Evolutionary conservation across 345 rosid genomes (phyloP).

Genomic region (Camelina laxa): DNA sequence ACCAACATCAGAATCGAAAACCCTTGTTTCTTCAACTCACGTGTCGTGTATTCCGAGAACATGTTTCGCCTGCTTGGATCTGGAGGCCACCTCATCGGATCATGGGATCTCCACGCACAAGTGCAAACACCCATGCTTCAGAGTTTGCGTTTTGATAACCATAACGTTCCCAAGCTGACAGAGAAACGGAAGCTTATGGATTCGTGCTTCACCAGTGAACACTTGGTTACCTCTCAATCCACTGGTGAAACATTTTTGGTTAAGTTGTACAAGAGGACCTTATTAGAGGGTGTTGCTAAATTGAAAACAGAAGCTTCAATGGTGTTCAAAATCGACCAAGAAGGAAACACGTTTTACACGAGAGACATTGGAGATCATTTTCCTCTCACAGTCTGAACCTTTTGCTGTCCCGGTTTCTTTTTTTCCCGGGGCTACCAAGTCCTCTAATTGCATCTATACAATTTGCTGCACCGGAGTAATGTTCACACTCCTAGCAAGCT

Average conservation of each 20-base stretch:
- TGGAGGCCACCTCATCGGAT: conserved; percentile 3
- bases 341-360: background rate
- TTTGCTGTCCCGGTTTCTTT: background rate
- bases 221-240: background rate
- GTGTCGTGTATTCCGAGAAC: background rate
- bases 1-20: background rate
- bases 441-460: too few species aligned
- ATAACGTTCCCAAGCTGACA: background rate
- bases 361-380: too few species aligned
- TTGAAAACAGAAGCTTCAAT: background rate
- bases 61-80: background rate
- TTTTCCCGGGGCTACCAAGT: background rate
- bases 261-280: background rate
- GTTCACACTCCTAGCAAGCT: too few species aligned
- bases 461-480: too few species aligned
- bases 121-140: background rate
- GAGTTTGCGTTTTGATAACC: background rate
- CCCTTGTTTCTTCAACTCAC: background rate
- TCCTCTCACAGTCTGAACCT: background rate
- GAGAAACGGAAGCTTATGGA: background rate
- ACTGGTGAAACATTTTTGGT: background rate
- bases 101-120: background rate
- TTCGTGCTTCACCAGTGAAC: background rate
- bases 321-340: background rate
- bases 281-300: background rate